Conservation (phyloP, 768 basidiomycete species). For the Antrodiella citrinella region DNA sequence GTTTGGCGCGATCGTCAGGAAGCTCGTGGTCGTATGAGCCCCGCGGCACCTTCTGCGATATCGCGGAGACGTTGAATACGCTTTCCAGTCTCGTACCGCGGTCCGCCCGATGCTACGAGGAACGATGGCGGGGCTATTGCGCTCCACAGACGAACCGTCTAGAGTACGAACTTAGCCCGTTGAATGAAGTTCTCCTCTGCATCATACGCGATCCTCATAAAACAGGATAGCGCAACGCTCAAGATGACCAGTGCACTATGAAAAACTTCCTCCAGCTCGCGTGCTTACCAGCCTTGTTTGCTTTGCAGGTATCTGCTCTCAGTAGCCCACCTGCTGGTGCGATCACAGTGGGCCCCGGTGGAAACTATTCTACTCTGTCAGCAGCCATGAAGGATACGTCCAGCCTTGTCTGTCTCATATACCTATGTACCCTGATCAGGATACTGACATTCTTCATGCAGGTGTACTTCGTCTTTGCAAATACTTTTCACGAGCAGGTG, state of each 20-base stretch:
- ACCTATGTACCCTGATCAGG: not conserved
- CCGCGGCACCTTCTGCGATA: not conserved
- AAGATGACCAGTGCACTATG: not conserved
- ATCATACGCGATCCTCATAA: not conserved
- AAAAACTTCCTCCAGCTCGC: not conserved
- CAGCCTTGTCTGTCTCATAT: slow-evolving; percentile 11
- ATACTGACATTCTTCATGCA: slow-evolving; percentile 1
- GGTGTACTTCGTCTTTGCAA: slow-evolving; percentile 16
- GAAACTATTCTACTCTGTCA: slow-evolving; percentile 12
- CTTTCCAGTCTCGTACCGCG: not conserved
- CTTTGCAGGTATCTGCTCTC: slow-evolving; percentile 5
- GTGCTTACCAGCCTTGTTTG: not conserved
- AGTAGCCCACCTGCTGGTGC: slow-evolving; percentile 16
- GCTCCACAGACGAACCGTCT: not conserved
- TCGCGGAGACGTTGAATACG: not conserved
- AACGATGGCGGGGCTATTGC: not conserved
- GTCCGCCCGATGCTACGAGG: not conserved
- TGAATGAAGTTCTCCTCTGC: not conserved
- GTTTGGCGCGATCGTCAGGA: not conserved
- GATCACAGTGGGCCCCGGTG: slow-evolving; percentile 15
- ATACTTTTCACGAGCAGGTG: slow-evolving; percentile 16
- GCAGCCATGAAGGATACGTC: slow-evolving; percentile 16
- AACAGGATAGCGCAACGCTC: not conserved
- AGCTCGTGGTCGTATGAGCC: not conserved
- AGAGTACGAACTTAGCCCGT: not conserved